Percentiles rank a stretch among this genome's conserved stretches.
phyloP scores from a whole-genome alignment of 495 filamentous ascomycete species.

The Penicillium cinerascens region DNA sequence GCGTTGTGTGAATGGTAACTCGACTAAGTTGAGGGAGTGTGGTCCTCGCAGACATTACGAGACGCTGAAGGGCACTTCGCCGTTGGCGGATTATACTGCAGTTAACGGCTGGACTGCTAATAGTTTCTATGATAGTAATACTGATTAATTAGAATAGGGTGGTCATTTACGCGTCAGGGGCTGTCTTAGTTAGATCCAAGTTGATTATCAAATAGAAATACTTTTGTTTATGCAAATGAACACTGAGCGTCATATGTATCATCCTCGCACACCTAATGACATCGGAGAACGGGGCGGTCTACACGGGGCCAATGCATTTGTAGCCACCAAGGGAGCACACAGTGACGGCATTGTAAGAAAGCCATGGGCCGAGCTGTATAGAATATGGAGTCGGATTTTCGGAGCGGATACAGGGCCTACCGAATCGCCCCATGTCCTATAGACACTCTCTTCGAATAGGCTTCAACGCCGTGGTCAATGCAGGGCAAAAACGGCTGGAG shows the following conservation, averaged over 20 bases:
- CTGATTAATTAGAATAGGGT: not conserved
- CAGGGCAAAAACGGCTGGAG: conserved; percentile 14
- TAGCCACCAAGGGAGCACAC: too few relatives aligned
- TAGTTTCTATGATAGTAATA: conserved; percentile 12
- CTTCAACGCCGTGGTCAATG: too few relatives aligned
- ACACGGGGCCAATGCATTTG: too few relatives aligned
- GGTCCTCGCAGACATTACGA: conserved; percentile 12
- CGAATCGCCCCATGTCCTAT: too few relatives aligned
- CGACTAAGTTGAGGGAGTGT: conserved; percentile 6
- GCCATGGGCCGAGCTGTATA: too few relatives aligned
- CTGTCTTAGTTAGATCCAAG: too few relatives aligned
- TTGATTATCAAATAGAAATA: too few relatives aligned
- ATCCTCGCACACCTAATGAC: too few relatives aligned
- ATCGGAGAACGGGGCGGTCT: too few relatives aligned
- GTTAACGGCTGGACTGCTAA: conserved; percentile 18
- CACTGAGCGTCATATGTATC: too few relatives aligned
- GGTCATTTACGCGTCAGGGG: not conserved
- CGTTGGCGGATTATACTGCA: conserved; percentile 20
- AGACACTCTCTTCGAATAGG: not conserved
- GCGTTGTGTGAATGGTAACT: conserved; percentile 6
- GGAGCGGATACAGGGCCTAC: not conserved
- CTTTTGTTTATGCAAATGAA: too few relatives aligned
- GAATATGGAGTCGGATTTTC: not conserved
- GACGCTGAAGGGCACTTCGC: conserved; percentile 14
- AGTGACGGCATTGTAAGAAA: too few relatives aligned